These are phyloP conservation scores for Pichia heedii DNA, from an alignment of 805 yeast genomes.

Conservation along the genomic window DNA sequence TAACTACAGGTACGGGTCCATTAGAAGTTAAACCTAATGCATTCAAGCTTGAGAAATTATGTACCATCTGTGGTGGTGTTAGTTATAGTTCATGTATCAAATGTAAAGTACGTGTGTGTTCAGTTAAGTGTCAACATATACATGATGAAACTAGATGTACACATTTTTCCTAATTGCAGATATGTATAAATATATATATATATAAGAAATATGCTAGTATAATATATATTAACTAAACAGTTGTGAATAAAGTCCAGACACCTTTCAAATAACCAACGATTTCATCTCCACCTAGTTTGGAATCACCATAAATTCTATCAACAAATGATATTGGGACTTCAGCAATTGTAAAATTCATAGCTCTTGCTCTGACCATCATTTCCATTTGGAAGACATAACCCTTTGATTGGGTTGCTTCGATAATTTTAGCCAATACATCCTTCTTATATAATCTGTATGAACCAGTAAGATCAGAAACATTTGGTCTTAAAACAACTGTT, in stretches of 20 bases:
- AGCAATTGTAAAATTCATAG: slow-evolving; percentile 63
- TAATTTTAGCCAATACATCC: slow-evolving; percentile 55
- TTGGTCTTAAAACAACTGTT: slow-evolving; percentile 58
- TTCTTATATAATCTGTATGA: slow-evolving; percentile 69
- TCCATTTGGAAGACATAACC: slow-evolving; percentile 86
- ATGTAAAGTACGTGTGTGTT: slow-evolving; percentile 35
- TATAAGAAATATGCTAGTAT: no score
- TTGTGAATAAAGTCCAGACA: slow-evolving; percentile 59
- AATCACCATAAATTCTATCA: slow-evolving; percentile 71
- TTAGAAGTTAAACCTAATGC: slow-evolving; percentile 26
- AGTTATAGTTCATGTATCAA: slow-evolving; percentile 33
- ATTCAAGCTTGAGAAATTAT: slow-evolving; percentile 31
- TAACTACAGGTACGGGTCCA: slow-evolving; percentile 13
- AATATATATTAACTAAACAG: slow-evolving; percentile 36
- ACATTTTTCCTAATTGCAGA: slow-evolving; percentile 16
- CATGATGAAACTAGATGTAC: slow-evolving; percentile 38
- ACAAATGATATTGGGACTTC: slow-evolving; percentile 76
- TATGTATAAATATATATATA: background rate
- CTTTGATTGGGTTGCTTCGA: slow-evolving; percentile 59
- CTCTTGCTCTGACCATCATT: slow-evolving; percentile 76
- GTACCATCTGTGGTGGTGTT: slow-evolving; percentile 38
- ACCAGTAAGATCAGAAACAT: slow-evolving; percentile 69
- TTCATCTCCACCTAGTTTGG: slow-evolving; percentile 74
- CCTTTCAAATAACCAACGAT: slow-evolving; percentile 72
- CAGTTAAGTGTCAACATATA: slow-evolving; percentile 31